Conservation (phyloP, 2,329 filamentous ascomycete species). For the Clarireedia homoeocarpa region DNA sequence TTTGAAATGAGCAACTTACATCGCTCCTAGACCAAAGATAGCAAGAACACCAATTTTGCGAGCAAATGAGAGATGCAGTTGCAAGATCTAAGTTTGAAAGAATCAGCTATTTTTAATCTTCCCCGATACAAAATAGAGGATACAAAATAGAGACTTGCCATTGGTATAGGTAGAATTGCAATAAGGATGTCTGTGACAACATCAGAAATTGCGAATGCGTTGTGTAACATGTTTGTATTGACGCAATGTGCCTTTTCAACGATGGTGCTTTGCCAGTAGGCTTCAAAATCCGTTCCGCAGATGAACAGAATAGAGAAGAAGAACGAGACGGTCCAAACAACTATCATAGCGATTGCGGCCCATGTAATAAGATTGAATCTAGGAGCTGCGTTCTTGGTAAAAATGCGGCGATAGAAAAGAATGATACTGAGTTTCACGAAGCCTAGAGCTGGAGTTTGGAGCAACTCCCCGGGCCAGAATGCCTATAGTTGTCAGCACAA, state of each 20-base stretch:
- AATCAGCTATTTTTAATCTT: too few relatives aligned
- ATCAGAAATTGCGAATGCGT: constrained; percentile 7
- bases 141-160: neutral
- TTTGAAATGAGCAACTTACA: neutral
- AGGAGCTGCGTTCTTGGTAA: constrained; percentile 1
- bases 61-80: neutral
- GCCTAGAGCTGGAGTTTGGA: constrained; percentile 7
- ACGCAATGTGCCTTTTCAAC: constrained; percentile 5
- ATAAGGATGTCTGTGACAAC: constrained; percentile 2
- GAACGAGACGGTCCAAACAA: neutral
- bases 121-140: too few relatives aligned
- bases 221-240: neutral
- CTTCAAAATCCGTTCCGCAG: neutral
- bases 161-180: constrained; percentile 3
- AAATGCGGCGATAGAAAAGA: constrained; percentile 7
- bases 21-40: constrained; percentile 2
- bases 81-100: neutral
- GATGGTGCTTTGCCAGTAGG: constrained; percentile 2
- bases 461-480: constrained; percentile 5
- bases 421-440: constrained; percentile 7
- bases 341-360: neutral
- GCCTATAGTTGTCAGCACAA: neutral
- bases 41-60: constrained; percentile 4
- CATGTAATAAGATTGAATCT: constrained; percentile 1
- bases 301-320: constrained; percentile 8